Percentiles rank a stretch among this genome's conserved stretches.
These are phyloP conservation scores for Cudoniella acicularis DNA, from an alignment of 495 filamentous ascomycete species.

Conservation along the genomic window DNA sequence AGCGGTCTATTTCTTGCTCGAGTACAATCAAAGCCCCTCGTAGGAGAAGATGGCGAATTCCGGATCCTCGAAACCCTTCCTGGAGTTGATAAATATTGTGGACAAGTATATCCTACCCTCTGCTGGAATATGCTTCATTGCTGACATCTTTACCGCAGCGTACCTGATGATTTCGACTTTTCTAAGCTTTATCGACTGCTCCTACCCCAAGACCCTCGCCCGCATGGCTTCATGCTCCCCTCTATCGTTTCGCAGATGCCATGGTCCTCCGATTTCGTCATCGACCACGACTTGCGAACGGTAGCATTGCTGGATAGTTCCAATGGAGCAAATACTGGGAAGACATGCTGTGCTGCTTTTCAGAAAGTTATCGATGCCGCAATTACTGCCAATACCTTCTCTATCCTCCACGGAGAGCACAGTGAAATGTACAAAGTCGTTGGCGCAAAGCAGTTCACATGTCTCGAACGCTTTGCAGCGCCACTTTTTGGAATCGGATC, in stretches of 20 bases:
- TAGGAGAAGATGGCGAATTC: neutral
- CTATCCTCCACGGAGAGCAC: constrained; percentile 35
- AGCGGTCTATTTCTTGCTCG: too few species aligned
- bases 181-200: constrained; percentile 27
- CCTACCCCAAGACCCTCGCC: constrained; percentile 30
- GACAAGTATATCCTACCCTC: neutral
- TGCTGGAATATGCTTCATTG: neutral
- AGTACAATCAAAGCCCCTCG: too few species aligned
- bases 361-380: constrained; percentile 32
- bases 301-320: constrained; percentile 31
- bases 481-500: constrained; percentile 49
- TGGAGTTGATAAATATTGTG: neutral
- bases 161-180: neutral
- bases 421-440: constrained; percentile 46
- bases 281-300: constrained; percentile 29
- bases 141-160: neutral
- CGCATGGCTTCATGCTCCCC: constrained; percentile 41
- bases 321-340: constrained; percentile 16
- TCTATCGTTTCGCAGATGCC: constrained; percentile 41
- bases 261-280: constrained; percentile 36
- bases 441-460: constrained; percentile 35
- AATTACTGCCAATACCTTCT: constrained; percentile 35
- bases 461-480: constrained; percentile 44
- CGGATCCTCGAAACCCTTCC: neutral
- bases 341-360: constrained; percentile 29